phyloP scores from a whole-genome alignment of 2,329 filamentous ascomycete genomes.

The Hirsutella rhossiliensis region DNA sequence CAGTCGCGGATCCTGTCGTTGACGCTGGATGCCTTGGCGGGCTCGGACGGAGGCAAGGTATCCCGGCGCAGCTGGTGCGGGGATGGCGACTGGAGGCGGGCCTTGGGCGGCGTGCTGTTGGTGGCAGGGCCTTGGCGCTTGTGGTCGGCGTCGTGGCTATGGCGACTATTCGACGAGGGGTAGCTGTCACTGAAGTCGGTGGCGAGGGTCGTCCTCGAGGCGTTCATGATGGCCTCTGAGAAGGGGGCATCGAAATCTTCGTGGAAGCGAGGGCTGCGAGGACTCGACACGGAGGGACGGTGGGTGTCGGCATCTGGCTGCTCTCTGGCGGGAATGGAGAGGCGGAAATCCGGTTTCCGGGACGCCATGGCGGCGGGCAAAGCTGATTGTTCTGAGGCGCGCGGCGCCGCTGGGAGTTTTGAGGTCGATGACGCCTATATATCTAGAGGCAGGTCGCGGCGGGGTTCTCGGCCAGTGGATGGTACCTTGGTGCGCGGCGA shows the following conservation, averaged over 20 bases:
- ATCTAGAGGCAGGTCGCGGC: neutral
- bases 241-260: slow-evolving; percentile 27
- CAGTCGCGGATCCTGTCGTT: slow-evolving; percentile 21
- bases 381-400: neutral
- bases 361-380: slow-evolving; percentile 11
- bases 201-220: slow-evolving; percentile 14
- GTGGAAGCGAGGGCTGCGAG: slow-evolving; percentile 22
- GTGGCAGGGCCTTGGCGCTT: slow-evolving; percentile 3
- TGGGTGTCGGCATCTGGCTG: slow-evolving; percentile 6
- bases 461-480: neutral
- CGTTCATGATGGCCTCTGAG: slow-evolving; percentile 20
- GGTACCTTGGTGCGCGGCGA: too few relatives aligned
- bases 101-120: neutral
- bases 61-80: slow-evolving; percentile 8
- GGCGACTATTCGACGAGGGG: slow-evolving; percentile 11
- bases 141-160: slow-evolving; percentile 13
- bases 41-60: slow-evolving; percentile 15
- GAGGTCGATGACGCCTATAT: neutral
- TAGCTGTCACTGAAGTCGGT: slow-evolving; percentile 13
- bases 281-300: slow-evolving; percentile 13
- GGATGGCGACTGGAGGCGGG: neutral
- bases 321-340: slow-evolving; percentile 3
- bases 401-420: too few relatives aligned
- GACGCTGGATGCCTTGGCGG: slow-evolving; percentile 15
- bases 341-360: slow-evolving; percentile 10